phyloP scores from a whole-genome alignment of 345 rosid species.

The Isatis tinctoria region DNA sequence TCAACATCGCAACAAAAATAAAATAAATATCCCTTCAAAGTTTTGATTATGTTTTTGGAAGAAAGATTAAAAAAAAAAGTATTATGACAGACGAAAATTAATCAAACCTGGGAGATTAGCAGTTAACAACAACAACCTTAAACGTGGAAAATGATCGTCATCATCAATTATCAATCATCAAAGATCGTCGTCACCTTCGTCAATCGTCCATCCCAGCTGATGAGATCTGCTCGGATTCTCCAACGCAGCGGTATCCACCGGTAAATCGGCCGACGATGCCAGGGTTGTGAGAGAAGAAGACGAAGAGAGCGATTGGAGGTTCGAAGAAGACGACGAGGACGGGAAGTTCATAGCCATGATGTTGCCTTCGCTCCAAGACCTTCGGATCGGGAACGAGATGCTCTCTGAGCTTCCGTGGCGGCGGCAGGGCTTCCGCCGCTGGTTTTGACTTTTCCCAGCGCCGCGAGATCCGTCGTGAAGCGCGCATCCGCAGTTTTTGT shows the following conservation, averaged over 20 bases:
- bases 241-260: background rate
- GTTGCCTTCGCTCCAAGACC: constrained; percentile 67
- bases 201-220: constrained; percentile 25
- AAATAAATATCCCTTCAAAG: background rate
- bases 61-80: too few relatives aligned
- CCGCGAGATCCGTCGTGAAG: constrained; percentile 40
- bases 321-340: constrained; percentile 15
- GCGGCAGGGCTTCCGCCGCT: constrained; percentile 28
- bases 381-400: constrained; percentile 62
- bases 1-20: too few relatives aligned
- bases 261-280: background rate
- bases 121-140: constrained; percentile 11
- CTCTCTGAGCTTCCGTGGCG: constrained; percentile 31
- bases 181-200: constrained; percentile 8
- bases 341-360: constrained; percentile 38
- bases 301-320: constrained; percentile 46
- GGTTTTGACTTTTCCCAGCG: constrained; percentile 14
- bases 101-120: background rate
- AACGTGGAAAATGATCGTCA: constrained; percentile 1
- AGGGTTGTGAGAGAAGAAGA: constrained; percentile 36
- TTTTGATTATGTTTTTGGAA: background rate
- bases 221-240: constrained; percentile 21
- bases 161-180: constrained; percentile 8
- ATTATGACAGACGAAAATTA: background rate
- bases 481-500: constrained; percentile 64